Base-by-base conservation (phyloP, 805 yeast species). In the Wickerhamomyces strasburgensis region DNA sequence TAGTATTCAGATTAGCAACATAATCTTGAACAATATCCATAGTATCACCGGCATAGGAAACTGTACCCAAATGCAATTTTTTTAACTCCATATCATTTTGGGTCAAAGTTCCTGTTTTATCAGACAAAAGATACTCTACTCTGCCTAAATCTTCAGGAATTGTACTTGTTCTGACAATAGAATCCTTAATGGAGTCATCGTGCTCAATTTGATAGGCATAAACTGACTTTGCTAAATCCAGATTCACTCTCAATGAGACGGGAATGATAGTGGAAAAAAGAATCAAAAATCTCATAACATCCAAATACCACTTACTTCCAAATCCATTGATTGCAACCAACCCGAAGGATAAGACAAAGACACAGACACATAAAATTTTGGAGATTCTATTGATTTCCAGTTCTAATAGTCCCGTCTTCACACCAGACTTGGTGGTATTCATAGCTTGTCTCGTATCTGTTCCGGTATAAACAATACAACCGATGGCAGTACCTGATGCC, bases 61-160 rank as follows among this genome's bases (percentile, higher is more conserved):
- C 94, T 0, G 90, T 73, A 5, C 98, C 99, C 24, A 94, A 65
- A 57, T 94, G 98, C 30, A 93, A 67, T 58, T 89, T 90, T 49
- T 86, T 87, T 73, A 93, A 67, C 54, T 87, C 96, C 99, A 93
- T 93, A 56, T 94, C 98, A 58, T 93, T 93, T 58, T 90, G 97
- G 5, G 99, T 93, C 47, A 93, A 71, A 1, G 99, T 93, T 27
- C 99, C 99, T 0, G 99, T 93, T 54, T 93, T 93, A 60, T 93
- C 99, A 44, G 89, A 81, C 31, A 93, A 68, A 38, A 93, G 62
- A 58, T 93, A 93, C 60, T 93, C 98, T 30, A 93, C 84, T 49
- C 99, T 72, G 19, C 99, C 99, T 46, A 93, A 68, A 62, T 93
- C 99, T 60, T 93, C 99, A 2, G 98, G 98, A 31, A 93, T 93